Conservation (phyloP, 306 rosid species). For the Cicer pinnatifidum region DNA sequence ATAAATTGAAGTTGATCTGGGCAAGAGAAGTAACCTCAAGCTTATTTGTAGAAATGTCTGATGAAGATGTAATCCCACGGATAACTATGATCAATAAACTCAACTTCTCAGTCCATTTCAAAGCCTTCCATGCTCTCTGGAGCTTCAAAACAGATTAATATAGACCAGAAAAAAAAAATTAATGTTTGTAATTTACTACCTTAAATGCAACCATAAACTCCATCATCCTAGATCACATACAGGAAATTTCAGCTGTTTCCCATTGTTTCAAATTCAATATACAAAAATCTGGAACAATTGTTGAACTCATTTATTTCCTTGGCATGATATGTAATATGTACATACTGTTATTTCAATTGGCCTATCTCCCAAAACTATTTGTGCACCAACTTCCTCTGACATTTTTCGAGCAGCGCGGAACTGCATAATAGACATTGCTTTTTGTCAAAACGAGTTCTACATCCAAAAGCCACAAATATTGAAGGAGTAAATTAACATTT, state of each 20-base stretch:
- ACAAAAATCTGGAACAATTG: constrained; percentile 18
- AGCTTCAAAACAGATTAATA: constrained; percentile 64
- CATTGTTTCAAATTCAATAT: not conserved
- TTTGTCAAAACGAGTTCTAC: constrained; percentile 7
- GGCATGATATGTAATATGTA: constrained; percentile 20
- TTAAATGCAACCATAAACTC: constrained; percentile 5
- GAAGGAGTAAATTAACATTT: not conserved
- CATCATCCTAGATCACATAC: constrained; percentile 23
- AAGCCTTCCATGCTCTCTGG: constrained; percentile 87
- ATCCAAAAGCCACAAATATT: constrained; percentile 1
- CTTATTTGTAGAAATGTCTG: constrained; percentile 55
- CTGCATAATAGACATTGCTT: constrained; percentile 45
- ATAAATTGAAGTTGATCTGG: constrained; percentile 27
- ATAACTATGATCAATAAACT: constrained; percentile 69
- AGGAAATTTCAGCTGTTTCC: not conserved
- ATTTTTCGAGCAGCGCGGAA: constrained; percentile 87
- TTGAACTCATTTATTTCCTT: constrained; percentile 2
- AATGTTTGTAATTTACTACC: not conserved
- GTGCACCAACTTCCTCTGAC: constrained; percentile 88
- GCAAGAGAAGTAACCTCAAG: constrained; percentile 60
- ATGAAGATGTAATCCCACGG: constrained; percentile 71
- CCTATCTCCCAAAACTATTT: constrained; percentile 86
- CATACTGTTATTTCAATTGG: constrained; percentile 96
- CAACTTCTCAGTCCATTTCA: constrained; percentile 72
- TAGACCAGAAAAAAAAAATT: not conserved